Evolutionary conservation across 257 asterid species (phyloP), one percentile per base, ranked within the genome.

Genomic region (Coffea canephora): DNA sequence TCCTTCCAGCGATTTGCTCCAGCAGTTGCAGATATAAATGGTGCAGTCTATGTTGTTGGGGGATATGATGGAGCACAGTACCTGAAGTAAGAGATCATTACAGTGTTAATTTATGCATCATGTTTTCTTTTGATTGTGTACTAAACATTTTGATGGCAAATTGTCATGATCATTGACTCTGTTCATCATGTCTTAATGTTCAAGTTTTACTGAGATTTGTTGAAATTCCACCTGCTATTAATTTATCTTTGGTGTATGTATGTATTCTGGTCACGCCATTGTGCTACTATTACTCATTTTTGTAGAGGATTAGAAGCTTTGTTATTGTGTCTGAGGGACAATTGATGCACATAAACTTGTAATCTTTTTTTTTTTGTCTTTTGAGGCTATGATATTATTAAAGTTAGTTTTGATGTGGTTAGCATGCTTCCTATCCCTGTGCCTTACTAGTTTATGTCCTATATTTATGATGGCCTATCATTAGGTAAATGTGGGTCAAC

Each of bases 1-100:
- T 4, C 39, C 68, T 31, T 82, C 78, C 87, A 90, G 97, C 91
- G 96, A 76, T 85, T 83, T 80, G 83, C 88, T 70, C 86, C 90
- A 49, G 91, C 91, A 31, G 91, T 91, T 36, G 84, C 85, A 79
- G 85, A 84, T 49, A 79, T 88, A 65, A 84, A 89, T 73, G 92
- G 91, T 72, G 87, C 90, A 39, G 62, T 93, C 69, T 91, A 91
- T 77, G 97, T 87, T 72, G 80, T 82, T 80, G 97, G 98, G 71
- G 97, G 98, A 46, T 90, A 73, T 78, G 87, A 91, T 82, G 96
- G 96, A 81, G 80, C 39, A 49, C 71, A 85, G 74, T 91, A 89
- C 83, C 73, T 87, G 82, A 91, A 89, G 97, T 88, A 74, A 82
- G 88, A 78, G 21, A 69, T 61, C 52, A 45, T 59, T 70, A 15